Evolutionary conservation across 768 basidiomycete species (phyloP).

Genomic region (Pisolithus orientalis): DNA sequence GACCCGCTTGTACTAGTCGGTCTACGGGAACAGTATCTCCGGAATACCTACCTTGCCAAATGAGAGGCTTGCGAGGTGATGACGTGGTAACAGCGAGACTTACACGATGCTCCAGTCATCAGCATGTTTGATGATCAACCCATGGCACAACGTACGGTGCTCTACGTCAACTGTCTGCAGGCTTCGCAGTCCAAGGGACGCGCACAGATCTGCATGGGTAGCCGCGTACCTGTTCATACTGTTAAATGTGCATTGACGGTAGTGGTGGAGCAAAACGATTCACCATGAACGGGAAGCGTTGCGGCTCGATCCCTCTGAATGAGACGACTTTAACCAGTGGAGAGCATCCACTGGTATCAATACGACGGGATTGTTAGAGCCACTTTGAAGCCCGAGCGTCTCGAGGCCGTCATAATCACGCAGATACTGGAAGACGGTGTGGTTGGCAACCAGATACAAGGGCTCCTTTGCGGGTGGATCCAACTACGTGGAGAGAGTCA

Average conservation of each 20-base stretch:
- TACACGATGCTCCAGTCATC: conserved; percentile 48
- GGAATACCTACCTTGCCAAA: conserved; percentile 58
- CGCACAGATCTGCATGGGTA: conserved; percentile 41
- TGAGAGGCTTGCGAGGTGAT: background rate
- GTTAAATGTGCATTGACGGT: background rate
- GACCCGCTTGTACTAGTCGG: conserved; percentile 57
- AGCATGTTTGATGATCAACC: conserved; percentile 56
- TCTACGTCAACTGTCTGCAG: conserved; percentile 66
- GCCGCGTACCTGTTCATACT: conserved; percentile 33
- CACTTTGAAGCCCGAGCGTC: conserved; percentile 54
- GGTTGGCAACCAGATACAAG: conserved; percentile 63
- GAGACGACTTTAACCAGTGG: conserved; percentile 39
- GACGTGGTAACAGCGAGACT: conserved; percentile 8
- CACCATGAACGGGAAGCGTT: background rate
- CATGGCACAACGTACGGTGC: conserved; percentile 72
- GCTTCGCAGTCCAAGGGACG: conserved; percentile 47
- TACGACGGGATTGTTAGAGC: conserved; percentile 46
- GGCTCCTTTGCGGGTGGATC: conserved; percentile 54
- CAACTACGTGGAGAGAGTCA: conserved; percentile 38
- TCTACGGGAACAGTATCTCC: conserved; percentile 83
- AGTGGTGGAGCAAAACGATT: background rate
- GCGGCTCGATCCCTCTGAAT: conserved; percentile 10
- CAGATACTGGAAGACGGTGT: conserved; percentile 57
- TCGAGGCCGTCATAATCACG: conserved; percentile 68
- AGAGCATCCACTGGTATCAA: conserved; percentile 50